Evolutionary conservation across 495 filamentous ascomycete species (phyloP), one percentile per base, ranked within the genome.

Genomic region (Aspergillus hancockii): DNA sequence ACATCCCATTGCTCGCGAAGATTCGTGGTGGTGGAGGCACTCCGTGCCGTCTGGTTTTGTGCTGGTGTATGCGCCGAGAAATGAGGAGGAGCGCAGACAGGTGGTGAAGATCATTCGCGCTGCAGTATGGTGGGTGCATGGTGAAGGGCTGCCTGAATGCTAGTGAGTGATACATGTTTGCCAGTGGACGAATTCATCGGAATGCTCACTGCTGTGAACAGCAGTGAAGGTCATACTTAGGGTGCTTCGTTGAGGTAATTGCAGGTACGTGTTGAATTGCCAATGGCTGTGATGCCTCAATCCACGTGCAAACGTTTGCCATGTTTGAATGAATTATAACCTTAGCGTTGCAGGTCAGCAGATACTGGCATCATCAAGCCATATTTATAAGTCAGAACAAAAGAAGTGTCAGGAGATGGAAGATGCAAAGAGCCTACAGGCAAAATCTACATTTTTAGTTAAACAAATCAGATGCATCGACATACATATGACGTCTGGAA

Each of bases 41-140:
- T 85, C 87, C 49, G 82, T 91, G 52, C 87, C 89, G 8, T 66
- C 74, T 23, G 85, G 85, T n/a, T 93, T 91, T 66, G 73, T 88
- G 41, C 88, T 94, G 88, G 78, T 96, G 18, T 96, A 96, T 74
- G 88, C 91, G 40, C 90, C 91, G 2, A 75, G 87, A 49, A 72
- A 85, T 47, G 77, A 83, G 56, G 79, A 78, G 32, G 89, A 96
- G 67, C 66, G 92, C 16, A 77, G 78, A 34, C 77, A 82, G 46
- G 81, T 92, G 14, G 75, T 85, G 69, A 73, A 79, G 59, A 90
- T 96, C 58, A 84, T 93, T 34, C 79, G 82, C 57, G 90, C 90
- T 12, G 88, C 85, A 12, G 81, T 80, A 1, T 90, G 85, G 79
- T 92, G 83, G 82, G 83, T 86, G 54, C 74, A 80, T 61, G 81